Base-by-base conservation (phyloP, 1,139 yeast species). In the Suhomyces bolitotheri region DNA sequence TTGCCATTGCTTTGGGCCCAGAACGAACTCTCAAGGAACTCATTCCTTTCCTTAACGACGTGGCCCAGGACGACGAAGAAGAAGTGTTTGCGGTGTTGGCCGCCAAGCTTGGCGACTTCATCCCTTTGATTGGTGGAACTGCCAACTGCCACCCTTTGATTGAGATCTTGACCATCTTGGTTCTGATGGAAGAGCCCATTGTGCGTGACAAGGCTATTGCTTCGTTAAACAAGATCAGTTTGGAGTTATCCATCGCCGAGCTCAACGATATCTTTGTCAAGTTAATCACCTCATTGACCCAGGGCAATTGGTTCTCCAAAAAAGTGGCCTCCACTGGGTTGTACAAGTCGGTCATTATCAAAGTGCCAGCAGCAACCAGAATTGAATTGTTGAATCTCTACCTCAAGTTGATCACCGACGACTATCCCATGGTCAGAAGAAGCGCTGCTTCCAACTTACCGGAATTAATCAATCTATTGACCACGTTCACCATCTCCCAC, bases 381-480 rank as follows among this genome's bases (percentile, higher is more conserved):
- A 71, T 72, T 34, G 82, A 80, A 33, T 70, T 92, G 43, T 71
- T 89, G 44, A 71, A 74, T 29, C 61, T 82, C 38, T 90, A 83
- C 59, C 70, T 79, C 44, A 83, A 81, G 49, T 70, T 92, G 47
- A 78, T 87, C 33, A 76, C 77, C 45, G 98, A 94, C 61, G 98
- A 94, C 44, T 88, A 96, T 16, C 99, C 99, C 40, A 90, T 94
- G 97, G 98, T 92, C 23, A 80, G 97, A 62, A 80, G 97, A 56
- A 84, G 96, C 12, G 95, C 97, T 12, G 97, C 96, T 7, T 78
- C 80, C 27, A 79, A 84, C 57, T 73, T 92, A 48, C 96, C 97
- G 2, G 67, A 63, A 29, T 66, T 90, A 39, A 78, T 90, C 47
- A 77, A 79, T 46, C 65, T 77, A 37, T 63, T 76, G 49, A 71